phyloP scores from a whole-genome alignment of 1,284 basidiomycete species.

The Anthracocystis setariae region DNA sequence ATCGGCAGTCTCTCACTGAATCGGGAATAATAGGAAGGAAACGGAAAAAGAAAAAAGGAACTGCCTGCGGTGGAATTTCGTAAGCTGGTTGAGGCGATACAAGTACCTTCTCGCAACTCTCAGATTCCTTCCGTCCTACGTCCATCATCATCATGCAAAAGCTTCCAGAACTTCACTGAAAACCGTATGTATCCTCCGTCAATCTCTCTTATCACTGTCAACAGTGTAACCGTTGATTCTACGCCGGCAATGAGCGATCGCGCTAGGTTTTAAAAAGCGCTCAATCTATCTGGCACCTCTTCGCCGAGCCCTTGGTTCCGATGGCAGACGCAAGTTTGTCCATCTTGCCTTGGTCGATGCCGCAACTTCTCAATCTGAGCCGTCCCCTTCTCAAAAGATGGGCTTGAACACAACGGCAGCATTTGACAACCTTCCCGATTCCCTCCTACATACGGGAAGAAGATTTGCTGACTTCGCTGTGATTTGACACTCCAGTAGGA shows the following conservation, averaged over 20 bases:
- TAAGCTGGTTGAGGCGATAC: too few species aligned
- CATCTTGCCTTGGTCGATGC: constrained; percentile 46
- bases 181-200: constrained; percentile 14
- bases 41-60: constrained; percentile 6
- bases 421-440: constrained; percentile 1
- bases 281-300: constrained; percentile 56
- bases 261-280: constrained; percentile 56
- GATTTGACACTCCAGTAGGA: background rate
- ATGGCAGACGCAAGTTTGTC: constrained; percentile 1
- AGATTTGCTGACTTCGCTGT: constrained; percentile 5
- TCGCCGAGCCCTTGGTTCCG: constrained; percentile 51
- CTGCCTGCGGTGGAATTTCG: constrained; percentile 22
- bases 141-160: constrained; percentile 22
- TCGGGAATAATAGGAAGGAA: constrained; percentile 5
- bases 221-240: background rate
- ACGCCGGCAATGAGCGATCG: constrained; percentile 55
- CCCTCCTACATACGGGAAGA: background rate
- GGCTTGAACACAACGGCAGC: background rate
- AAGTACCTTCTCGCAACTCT: background rate
- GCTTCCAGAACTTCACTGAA: background rate
- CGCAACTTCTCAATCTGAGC: constrained; percentile 52
- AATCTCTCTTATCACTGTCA: too few species aligned
- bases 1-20: constrained; percentile 1
- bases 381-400: constrained; percentile 10
- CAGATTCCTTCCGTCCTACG: background rate